Base-by-base conservation (phyloP, 108 stramenopile species). In the Chaetoceros tenuissimus region DNA sequence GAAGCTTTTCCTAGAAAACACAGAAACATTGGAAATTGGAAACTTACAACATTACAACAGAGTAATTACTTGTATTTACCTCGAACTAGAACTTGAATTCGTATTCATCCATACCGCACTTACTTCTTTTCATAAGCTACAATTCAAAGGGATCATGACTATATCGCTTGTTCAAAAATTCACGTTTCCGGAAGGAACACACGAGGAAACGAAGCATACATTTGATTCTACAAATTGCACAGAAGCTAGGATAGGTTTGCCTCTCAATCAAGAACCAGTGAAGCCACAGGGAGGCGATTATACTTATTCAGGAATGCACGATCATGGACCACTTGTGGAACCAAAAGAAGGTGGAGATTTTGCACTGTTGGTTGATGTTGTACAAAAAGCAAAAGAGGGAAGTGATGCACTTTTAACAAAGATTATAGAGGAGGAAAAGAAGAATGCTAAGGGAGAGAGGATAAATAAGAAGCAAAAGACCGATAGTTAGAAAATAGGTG, bases 261-360 rank as follows among this genome's bases (percentile, higher is more conserved):
- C 34, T 40, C 34, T 10, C 8, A 13, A 40, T 40, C 8, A 10
- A 13, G 34, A 40, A 40, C 34, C 34, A 13, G 34, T 40, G 8
- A 40, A 40, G 34, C 34, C 34, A 5, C 5, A 40, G 34, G 34
- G 34, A 40, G 78, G 78, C 34, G 68, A 74, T 51, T 73, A 73
- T 55, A 49, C 46, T 16, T 87, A 90, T 52, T 77, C 85, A 48
- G 89, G 89, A 26, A 69, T 78, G 68, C 89, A 90, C 51, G 89
- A 90, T 66, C 79, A 84, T 24, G 89, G 83, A 7, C 76, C 73
- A 25, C 50, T 90, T 24, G 77, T 78, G 2, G 55, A 59, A 21
- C 89, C 68, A 2, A 75, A 68, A 64, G 83, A 86, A 55, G 82
- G 81, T 20, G 81, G 81, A 46, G 31, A 54, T 18, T 59, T 87